Conservation (phyloP, 2,329 filamentous ascomycete genomes). For the Trichoderma sp. region DNA sequence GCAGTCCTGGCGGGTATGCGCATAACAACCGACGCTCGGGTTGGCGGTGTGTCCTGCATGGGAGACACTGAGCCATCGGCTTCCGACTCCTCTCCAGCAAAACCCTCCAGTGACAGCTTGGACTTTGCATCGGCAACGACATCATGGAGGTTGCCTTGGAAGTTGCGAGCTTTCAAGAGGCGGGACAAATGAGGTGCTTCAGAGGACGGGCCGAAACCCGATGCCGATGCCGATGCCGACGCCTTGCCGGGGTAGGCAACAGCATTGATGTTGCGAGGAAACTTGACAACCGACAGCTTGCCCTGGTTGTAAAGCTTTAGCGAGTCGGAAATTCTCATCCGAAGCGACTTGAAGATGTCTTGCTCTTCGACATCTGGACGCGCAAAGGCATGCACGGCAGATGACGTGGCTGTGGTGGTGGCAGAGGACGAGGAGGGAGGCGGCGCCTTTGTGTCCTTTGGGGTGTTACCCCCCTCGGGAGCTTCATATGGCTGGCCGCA, state of each 20-base stretch:
- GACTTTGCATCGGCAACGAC: constrained; percentile 58
- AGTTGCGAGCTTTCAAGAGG: constrained; percentile 59
- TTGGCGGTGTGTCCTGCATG: constrained; percentile 21
- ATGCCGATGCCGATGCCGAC: not conserved
- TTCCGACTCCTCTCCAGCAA: constrained; percentile 55
- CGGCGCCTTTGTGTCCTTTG: constrained; percentile 27
- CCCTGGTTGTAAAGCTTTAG: constrained; percentile 51
- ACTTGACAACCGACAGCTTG: constrained; percentile 46
- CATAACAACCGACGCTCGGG: constrained; percentile 45
- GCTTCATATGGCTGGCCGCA: constrained; percentile 77
- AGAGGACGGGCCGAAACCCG: constrained; percentile 37
- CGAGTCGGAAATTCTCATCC: constrained; percentile 53
- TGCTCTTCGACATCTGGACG: constrained; percentile 49
- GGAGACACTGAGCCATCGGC: constrained; percentile 25
- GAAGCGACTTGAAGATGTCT: constrained; percentile 49
- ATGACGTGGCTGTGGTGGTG: not conserved
- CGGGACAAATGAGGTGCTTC: constrained; percentile 66
- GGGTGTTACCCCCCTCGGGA: constrained; percentile 21
- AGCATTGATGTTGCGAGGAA: constrained; percentile 26
- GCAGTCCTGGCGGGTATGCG: constrained; percentile 58
- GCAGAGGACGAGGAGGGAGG: constrained; percentile 18
- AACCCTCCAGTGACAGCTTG: constrained; percentile 49
- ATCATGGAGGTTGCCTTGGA: constrained; percentile 57
- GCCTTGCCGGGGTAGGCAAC: constrained; percentile 8
- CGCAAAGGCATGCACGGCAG: constrained; percentile 35